A percentile compares a stretch with the other conserved stretches of the same genome.
Conservation (phyloP, 2,329 filamentous ascomycete genomes). For the Trichophaea hybrida region DNA sequence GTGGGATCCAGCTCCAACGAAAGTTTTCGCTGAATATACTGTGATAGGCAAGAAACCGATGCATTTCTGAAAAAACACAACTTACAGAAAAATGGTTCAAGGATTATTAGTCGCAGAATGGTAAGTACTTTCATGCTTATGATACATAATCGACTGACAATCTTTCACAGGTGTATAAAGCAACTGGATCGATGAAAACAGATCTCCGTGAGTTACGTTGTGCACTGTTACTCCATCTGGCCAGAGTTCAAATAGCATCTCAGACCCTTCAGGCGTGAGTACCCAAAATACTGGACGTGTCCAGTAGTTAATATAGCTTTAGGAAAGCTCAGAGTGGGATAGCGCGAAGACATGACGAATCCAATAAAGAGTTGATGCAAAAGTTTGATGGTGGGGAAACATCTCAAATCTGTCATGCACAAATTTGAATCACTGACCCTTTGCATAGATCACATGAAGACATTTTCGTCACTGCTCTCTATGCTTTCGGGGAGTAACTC, state of each 20-base stretch:
- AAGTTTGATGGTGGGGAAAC: background rate
- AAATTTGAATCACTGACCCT: too few relatives aligned
- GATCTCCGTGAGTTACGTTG: background rate
- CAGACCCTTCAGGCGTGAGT: background rate
- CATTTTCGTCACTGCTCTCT: too few relatives aligned
- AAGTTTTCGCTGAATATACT: background rate
- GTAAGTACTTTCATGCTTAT: background rate
- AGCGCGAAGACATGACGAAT: background rate
- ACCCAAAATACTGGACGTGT: background rate
- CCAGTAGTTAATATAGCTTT: background rate
- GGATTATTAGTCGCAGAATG: background rate
- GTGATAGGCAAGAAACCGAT: background rate
- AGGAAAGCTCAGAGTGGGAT: background rate
- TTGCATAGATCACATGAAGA: too few relatives aligned
- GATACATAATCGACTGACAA: background rate
- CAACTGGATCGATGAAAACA: background rate
- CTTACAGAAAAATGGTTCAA: background rate
- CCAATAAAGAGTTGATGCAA: background rate
- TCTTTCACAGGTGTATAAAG: background rate
- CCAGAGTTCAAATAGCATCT: background rate
- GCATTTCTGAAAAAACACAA: background rate
- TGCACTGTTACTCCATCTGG: background rate
- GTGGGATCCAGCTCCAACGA: background rate
- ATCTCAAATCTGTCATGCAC: too few relatives aligned
- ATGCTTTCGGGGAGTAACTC: too few relatives aligned